Evolutionary conservation across 1,139 yeast genomes (phyloP).

Genomic region (Debaryomyces udenii): DNA sequence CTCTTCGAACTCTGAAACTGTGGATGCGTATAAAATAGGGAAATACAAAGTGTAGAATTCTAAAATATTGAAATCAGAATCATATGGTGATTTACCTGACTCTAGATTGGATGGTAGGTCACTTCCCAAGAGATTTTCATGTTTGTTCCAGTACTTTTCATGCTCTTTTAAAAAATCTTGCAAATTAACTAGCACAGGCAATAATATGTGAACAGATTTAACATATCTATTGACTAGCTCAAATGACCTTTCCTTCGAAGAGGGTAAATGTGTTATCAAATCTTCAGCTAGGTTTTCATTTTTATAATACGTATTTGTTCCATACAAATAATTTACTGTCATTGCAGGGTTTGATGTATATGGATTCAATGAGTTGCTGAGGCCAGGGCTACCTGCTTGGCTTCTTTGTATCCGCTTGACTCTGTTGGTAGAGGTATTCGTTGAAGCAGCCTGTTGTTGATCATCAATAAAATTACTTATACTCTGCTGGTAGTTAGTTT

Average conservation of each 20-base stretch:
- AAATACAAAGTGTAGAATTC: constrained; percentile 53
- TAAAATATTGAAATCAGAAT: constrained; percentile 34
- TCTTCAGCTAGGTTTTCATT: constrained; percentile 42
- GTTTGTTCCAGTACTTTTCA: constrained; percentile 51
- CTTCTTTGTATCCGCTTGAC: background rate
- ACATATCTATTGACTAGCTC: constrained; percentile 52
- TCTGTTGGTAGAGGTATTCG: background rate
- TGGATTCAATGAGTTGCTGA: constrained; percentile 31
- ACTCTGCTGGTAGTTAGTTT: constrained; percentile 12
- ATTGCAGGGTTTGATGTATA: constrained; percentile 43
- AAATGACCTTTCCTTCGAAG: constrained; percentile 47
- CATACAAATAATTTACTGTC: constrained; percentile 44
- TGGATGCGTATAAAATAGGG: constrained; percentile 56
- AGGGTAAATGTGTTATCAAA: constrained; percentile 37
- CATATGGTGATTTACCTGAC: constrained; percentile 16
- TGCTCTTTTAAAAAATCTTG: constrained; percentile 51
- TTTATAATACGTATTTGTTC: constrained; percentile 46
- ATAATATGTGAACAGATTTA: constrained; percentile 54
- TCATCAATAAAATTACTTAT: constrained; percentile 20
- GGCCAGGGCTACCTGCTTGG: constrained; percentile 25
- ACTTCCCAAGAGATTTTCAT: constrained; percentile 8
- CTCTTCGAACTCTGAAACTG: constrained; percentile 59
- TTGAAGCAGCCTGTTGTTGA: constrained; percentile 11
- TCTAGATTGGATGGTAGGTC: constrained; percentile 4
- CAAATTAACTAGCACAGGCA: constrained; percentile 51